These are phyloP conservation scores for Xylaria bambusicola DNA, from an alignment of 495 filamentous ascomycete genomes.

Conservation along the genomic window DNA sequence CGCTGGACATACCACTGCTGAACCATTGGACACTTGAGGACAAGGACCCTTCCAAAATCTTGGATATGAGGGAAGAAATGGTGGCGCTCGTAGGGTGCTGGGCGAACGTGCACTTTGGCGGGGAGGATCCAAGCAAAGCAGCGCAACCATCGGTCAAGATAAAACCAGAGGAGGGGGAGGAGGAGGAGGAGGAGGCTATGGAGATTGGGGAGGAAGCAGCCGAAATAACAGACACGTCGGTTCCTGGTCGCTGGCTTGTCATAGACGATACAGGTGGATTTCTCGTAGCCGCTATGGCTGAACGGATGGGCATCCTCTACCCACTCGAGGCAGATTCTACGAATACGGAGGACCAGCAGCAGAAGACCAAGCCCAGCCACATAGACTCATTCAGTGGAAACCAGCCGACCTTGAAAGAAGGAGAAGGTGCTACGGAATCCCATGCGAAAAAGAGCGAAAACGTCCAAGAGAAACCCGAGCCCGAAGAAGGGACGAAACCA, in stretches of 20 bases:
- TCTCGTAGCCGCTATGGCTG: slow-evolving; percentile 83
- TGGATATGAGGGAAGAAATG: slow-evolving; percentile 88
- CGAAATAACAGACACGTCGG: slow-evolving; percentile 16
- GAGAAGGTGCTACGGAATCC: slow-evolving; percentile 17
- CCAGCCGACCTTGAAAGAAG: slow-evolving; percentile 9
- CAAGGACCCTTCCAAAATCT: slow-evolving; percentile 73
- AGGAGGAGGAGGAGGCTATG: slow-evolving; percentile 26
- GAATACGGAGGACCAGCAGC: slow-evolving; percentile 12
- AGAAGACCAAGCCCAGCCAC: slow-evolving; percentile 5
- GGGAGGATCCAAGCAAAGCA: slow-evolving; percentile 36
- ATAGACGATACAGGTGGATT: slow-evolving; percentile 90
- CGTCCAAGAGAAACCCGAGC: neutral
- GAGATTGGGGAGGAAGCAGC: slow-evolving; percentile 28
- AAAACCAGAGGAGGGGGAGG: slow-evolving; percentile 27
- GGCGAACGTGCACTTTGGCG: slow-evolving; percentile 54
- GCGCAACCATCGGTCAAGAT: slow-evolving; percentile 11
- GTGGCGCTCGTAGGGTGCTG: slow-evolving; percentile 64
- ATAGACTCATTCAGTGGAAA: neutral
- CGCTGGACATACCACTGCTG: slow-evolving; percentile 75
- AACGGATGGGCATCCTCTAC: slow-evolving; percentile 85
- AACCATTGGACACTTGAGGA: slow-evolving; percentile 72
- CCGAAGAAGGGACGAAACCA: neutral
- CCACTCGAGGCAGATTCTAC: slow-evolving; percentile 36
- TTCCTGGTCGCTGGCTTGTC: slow-evolving; percentile 67
- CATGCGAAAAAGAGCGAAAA: neutral